phyloP scores from a whole-genome alignment of 2,329 filamentous ascomycete species.

The Clonostachys byssicola region DNA sequence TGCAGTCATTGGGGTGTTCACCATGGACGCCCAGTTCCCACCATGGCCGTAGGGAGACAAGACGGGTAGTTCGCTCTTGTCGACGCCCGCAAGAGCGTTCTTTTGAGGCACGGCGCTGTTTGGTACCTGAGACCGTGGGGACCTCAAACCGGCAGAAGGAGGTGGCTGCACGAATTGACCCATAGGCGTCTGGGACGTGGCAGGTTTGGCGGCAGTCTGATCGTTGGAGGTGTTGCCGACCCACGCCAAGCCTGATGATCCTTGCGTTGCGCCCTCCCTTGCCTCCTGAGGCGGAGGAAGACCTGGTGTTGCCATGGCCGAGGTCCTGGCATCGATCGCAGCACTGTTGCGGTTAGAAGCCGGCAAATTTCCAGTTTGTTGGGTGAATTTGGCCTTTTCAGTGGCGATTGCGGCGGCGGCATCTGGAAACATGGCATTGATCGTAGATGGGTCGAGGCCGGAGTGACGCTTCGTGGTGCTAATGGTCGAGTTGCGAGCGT shows the following conservation, averaged over 20 bases:
- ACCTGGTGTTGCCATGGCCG: conserved; percentile 69
- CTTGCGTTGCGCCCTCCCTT: conserved; percentile 14
- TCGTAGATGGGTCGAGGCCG: conserved; percentile 86
- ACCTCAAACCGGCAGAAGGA: conserved; percentile 69
- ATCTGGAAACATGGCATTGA: conserved; percentile 99
- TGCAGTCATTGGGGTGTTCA: conserved; percentile 92
- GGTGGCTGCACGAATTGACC: conserved; percentile 89
- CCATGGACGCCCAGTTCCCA: conserved; percentile 97
- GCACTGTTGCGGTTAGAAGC: conserved; percentile 91
- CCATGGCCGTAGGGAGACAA: conserved; percentile 81
- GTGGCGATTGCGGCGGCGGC: conserved; percentile 97
- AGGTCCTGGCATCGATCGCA: conserved; percentile 65
- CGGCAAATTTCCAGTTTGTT: conserved; percentile 86
- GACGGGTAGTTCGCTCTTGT: conserved; percentile 76
- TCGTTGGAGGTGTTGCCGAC: conserved; percentile 25
- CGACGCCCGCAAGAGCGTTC: conserved; percentile 70
- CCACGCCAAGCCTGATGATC: no score
- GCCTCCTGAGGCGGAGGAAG: conserved; percentile 55
- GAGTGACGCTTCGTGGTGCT: conserved; percentile 81
- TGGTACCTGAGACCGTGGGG: conserved; percentile 68
- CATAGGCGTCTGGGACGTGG: conserved; percentile 79
- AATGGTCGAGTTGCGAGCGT: conserved; percentile 75
- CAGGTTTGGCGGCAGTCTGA: conserved; percentile 62
- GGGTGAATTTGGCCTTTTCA: conserved; percentile 95
- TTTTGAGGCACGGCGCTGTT: conserved; percentile 72